Evolutionary conservation across 2,329 filamentous ascomycete species (phyloP).

Genomic region (Cladophialophora bantiana): DNA sequence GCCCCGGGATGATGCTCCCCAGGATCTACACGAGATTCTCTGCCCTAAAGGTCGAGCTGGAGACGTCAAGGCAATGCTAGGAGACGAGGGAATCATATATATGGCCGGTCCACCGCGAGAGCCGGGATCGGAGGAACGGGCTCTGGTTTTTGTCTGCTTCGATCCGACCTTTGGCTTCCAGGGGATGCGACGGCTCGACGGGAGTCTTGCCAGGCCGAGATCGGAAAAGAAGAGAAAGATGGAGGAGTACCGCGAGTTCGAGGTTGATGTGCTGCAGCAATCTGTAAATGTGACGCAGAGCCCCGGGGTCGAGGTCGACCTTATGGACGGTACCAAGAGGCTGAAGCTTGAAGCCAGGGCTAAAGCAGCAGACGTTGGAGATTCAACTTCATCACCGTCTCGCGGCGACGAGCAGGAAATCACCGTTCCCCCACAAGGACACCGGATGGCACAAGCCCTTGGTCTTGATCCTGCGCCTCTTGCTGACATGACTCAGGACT

Average conservation of each 20-base stretch:
- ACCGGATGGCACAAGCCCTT: background rate
- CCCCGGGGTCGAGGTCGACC: background rate
- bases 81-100: conserved; percentile 52
- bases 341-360: background rate
- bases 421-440: background rate
- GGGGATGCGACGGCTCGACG: conserved; percentile 37
- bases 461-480: background rate
- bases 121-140: conserved; percentile 41
- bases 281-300: background rate
- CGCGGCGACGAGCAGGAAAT: conserved; percentile 4
- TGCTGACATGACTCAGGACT: background rate
- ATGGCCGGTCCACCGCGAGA: conserved; percentile 43
- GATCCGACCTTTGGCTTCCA: conserved; percentile 48
- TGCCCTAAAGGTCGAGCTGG: conserved; percentile 48
- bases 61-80: conserved; percentile 46
- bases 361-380: background rate
- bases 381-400: background rate
- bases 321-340: conserved; percentile 6
- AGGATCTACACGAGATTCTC: conserved; percentile 48
- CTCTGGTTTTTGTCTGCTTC: conserved; percentile 51
- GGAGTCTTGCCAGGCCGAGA: conserved; percentile 16
- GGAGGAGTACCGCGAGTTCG: background rate
- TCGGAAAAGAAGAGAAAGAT: conserved; percentile 26
- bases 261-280: background rate
- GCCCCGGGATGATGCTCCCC: conserved; percentile 50